Base-by-base conservation (phyloP, 306 rosid genomes). In the Citrullus colocynthis region DNA sequence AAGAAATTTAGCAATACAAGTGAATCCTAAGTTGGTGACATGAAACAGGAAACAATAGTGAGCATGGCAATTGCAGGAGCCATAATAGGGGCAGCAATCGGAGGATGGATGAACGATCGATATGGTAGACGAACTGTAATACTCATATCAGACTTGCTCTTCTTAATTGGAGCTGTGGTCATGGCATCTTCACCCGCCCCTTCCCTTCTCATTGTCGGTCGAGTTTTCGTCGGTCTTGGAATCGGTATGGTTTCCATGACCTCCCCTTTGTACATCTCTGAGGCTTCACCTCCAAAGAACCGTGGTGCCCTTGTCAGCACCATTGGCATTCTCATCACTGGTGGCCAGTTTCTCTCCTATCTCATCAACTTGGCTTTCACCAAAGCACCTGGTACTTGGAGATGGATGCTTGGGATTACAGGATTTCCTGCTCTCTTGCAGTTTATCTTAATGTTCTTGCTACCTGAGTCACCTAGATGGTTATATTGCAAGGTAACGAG, bases 221-320 rank as follows among this genome's bases (percentile, higher is more conserved):
- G 96, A 81, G 5, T 91, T 56, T 78, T 89, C 6, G 94, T 93
- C 21, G 98, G 98, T 51, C 86, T 93, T 51, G 98, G 97, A 9
- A 93, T 93, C 1, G 98, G 98, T 24, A 90, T 91, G 90, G 96
- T 93, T 36, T 91, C 98, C 65, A 91, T 93, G 94, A 93, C 96
- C 2, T 78, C 98, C 0, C 98, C 98, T 3, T 82, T 93, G 3
- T 93, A 93, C 79, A 93, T 93, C 55, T 91, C 98, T 5, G 98
- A 93, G 84, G 86, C 89, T 49, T 89, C 96, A 37, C 97, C 97
- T 16, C 86, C 96, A 51, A 90, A 80, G 83, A 88, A 91, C 55
- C 80, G 96, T 81, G 98, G 98, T 48, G 98, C 98, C 30, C 82
- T 91, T 2, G 96, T 93, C 12, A 81, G 90, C 63, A 88, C 87